Conservation (phyloP, 1,284 basidiomycete genomes). For the Fomitiporia mediterranea region DNA sequence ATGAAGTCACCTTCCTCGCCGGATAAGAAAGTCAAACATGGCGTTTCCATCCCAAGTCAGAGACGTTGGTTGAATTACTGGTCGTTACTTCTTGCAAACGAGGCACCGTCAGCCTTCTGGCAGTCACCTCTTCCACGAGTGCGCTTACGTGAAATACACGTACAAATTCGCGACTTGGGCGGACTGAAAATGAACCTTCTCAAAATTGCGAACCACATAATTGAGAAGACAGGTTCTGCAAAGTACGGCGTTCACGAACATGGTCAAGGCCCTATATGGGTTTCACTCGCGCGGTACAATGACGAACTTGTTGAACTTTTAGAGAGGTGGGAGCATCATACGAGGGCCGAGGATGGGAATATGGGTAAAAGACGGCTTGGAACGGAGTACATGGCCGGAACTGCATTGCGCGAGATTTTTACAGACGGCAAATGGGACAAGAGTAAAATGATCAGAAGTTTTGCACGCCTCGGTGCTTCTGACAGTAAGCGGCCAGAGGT, state of each 20-base stretch:
- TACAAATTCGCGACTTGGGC: conserved; percentile 56
- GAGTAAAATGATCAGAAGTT: conserved; percentile 71
- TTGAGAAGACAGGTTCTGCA: conserved; percentile 39
- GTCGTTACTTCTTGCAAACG: conserved; percentile 56
- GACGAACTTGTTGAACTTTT: conserved; percentile 60
- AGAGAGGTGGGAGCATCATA: conserved; percentile 54
- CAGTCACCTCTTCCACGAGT: conserved; percentile 33
- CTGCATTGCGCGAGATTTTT: conserved; percentile 42
- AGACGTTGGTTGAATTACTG: conserved; percentile 70
- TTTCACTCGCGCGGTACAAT: conserved; percentile 71
- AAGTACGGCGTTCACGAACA: conserved; percentile 26
- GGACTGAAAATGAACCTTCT: conserved; percentile 47
- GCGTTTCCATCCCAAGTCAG: conserved; percentile 74
- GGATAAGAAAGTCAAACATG: conserved; percentile 48
- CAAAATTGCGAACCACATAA: conserved; percentile 49
- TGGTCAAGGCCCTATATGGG: conserved; percentile 55
- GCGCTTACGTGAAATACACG: conserved; percentile 45
- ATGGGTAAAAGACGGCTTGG: conserved; percentile 37
- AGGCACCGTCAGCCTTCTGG: conserved; percentile 50
- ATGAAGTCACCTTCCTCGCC: conserved; percentile 52
- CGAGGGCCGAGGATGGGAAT: conserved; percentile 38
- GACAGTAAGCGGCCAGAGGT: conserved; percentile 32
- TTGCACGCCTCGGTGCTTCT: conserved; percentile 52
- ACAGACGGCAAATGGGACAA: conserved; percentile 59
- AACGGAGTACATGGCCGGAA: conserved; percentile 35